Conservation (phyloP, 1,139 yeast species). For the Pichia sp. region DNA sequence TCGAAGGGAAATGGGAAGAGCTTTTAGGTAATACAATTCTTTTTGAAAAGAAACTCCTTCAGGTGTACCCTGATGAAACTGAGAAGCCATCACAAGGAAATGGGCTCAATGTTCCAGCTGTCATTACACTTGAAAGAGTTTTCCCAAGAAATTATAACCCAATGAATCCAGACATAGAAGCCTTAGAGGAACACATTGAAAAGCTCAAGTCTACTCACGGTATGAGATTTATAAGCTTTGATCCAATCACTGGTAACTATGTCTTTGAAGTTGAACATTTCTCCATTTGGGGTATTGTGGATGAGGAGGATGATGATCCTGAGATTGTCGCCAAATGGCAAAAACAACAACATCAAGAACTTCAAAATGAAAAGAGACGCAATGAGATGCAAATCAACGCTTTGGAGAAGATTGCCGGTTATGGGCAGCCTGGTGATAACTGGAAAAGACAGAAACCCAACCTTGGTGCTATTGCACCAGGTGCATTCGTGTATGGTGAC, state of each 20-base stretch:
- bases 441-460: constrained; percentile 17
- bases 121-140: constrained; percentile 64
- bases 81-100: constrained; percentile 59
- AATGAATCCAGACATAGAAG: constrained; percentile 32
- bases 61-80: constrained; percentile 55
- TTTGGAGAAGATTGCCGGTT: constrained; percentile 17
- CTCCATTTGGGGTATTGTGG: constrained; percentile 87
- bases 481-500: constrained; percentile 15
- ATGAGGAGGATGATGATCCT: constrained; percentile 49
- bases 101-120: constrained; percentile 81
- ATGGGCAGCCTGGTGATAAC: constrained; percentile 15
- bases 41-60: constrained; percentile 50
- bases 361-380: constrained; percentile 15
- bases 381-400: constrained; percentile 18
- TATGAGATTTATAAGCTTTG: constrained; percentile 74
- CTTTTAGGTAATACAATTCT: constrained; percentile 55
- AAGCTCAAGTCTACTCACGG: constrained; percentile 49
- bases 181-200: constrained; percentile 41
- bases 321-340: constrained; percentile 27
- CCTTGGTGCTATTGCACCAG: constrained; percentile 16
- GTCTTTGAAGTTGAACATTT: constrained; percentile 84
- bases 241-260: constrained; percentile 71
- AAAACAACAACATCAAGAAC: constrained; percentile 31
- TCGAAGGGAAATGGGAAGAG: constrained; percentile 34
- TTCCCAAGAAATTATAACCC: constrained; percentile 39